Base-by-base conservation (phyloP, 441 rosid genomes). In the Pelargonium citronellum region DNA sequence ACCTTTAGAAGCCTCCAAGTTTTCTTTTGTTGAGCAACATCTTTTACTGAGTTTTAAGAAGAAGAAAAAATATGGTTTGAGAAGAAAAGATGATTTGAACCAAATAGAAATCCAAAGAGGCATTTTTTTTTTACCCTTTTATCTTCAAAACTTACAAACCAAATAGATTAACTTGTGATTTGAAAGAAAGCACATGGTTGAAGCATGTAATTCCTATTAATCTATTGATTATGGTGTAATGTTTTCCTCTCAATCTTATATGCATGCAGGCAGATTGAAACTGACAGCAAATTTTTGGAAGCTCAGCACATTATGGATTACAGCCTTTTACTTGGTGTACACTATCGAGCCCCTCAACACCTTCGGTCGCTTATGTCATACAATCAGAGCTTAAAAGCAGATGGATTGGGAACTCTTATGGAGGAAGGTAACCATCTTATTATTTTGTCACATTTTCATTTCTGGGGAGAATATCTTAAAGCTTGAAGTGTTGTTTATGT, bases 291-390 rank as follows among this genome's bases (percentile, higher is more conserved):
- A 64, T 95, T 95, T 82, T 81, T 95, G 80, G 92, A 92, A 80
- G 89, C 96, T 72, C 92, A 90, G 68, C 89, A 87, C 24, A 90
- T 95, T 75, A 83, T 95, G 57, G 99, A 95, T 79, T 95, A 95
- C 67, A 95, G 99, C 82, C 97, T 95, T 80, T 85, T 95, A 43
- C 69, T 95, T 76, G 99, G 99, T 57, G 70, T 95, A 75, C 96
- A 95, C 84, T 95, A 90, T 82, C 86, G 96, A 83, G 98, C 93
- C 24, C 99, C 99, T 11, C 88, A 85, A 67, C 91, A 90, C 81
- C 77, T 95, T 72, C 84, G 79, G 51, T 67, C 97, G 67, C 82
- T 71, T 11, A 69, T 71, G 79, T 79, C 81, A 69, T 80, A 83
- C 75, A 74, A 73, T 69, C 86, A 41, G 69, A 81, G 82, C 49